Conservation (phyloP, 2,329 filamentous ascomycete genomes). For the Arachnomyces sp. region DNA sequence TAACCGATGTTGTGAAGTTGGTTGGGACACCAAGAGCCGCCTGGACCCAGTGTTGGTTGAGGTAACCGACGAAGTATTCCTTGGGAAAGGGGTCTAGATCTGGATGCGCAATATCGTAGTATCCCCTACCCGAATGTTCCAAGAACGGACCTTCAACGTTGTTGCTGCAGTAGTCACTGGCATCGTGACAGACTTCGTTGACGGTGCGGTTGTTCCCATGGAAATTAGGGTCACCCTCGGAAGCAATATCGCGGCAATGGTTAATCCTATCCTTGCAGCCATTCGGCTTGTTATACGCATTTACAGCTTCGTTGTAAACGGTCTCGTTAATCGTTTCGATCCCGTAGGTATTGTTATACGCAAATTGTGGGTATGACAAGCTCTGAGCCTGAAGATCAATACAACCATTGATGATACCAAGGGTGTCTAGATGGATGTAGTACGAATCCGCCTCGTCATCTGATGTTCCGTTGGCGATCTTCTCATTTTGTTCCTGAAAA, state of each 20-base stretch:
- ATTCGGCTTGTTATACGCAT: conserved; percentile 36
- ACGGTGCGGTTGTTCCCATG: conserved; percentile 38
- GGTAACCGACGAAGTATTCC: conserved; percentile 46
- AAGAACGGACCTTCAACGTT: conserved; percentile 40
- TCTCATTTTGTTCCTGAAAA: conserved; percentile 36
- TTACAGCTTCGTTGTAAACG: conserved; percentile 37
- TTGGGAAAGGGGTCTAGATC: conserved; percentile 44
- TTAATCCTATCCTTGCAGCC: conserved; percentile 49
- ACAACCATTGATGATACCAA: conserved; percentile 51
- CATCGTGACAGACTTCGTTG: conserved; percentile 37
- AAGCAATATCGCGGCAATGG: conserved; percentile 41
- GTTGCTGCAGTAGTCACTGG: conserved; percentile 38
- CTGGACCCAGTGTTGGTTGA: conserved; percentile 51
- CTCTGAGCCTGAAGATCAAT: conserved; percentile 44
- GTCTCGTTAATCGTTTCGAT: conserved; percentile 44
- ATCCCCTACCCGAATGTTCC: conserved; percentile 36
- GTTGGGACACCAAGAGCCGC: conserved; percentile 50
- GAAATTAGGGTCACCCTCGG: conserved; percentile 43
- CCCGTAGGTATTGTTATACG: conserved; percentile 53
- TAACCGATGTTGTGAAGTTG: conserved; percentile 45
- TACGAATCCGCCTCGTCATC: conserved; percentile 20
- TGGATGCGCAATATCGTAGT: conserved; percentile 50
- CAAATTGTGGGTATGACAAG: conserved; percentile 42
- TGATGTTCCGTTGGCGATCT: conserved; percentile 27
- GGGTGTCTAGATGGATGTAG: conserved; percentile 42